Conservation (phyloP, 306 rosid species). For the Citrullus colocynthis region DNA sequence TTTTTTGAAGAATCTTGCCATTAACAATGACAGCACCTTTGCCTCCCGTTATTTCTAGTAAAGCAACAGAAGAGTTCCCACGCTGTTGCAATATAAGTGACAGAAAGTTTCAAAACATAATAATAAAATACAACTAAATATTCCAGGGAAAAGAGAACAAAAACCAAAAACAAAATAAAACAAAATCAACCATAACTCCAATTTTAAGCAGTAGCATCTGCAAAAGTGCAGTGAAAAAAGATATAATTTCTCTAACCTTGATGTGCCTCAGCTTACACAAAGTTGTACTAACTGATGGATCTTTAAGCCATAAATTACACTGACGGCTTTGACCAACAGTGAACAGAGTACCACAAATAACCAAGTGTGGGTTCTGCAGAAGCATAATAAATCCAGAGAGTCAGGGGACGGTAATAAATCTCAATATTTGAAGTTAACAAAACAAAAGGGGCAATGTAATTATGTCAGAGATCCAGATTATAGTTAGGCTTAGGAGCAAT, state of each 20-base stretch:
- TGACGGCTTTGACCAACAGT: conserved; percentile 75
- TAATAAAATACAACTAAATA: neutral
- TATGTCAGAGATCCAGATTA: neutral
- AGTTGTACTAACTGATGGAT: conserved; percentile 39
- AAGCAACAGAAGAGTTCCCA: conserved; percentile 51
- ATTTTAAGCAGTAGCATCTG: neutral
- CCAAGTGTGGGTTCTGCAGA: conserved; percentile 69
- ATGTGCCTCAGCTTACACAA: conserved; percentile 73
- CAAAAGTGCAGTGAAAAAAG: conserved; percentile 6
- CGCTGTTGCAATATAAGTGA: conserved; percentile 35
- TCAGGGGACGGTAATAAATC: neutral
- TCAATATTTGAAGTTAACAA: neutral
- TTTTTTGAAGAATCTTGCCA: conserved; percentile 39
- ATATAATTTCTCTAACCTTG: conserved; percentile 40
- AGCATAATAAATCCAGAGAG: neutral
- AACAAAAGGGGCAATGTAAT: neutral
- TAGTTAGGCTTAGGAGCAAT: no score
- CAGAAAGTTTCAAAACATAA: neutral
- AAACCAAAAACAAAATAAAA: neutral
- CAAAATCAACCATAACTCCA: neutral
- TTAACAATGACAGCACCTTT: conserved; percentile 70
- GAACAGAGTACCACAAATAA: conserved; percentile 36
- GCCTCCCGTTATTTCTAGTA: conserved; percentile 64
- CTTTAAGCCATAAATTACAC: conserved; percentile 72
- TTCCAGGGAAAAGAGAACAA: neutral